phyloP scores from a whole-genome alignment of 2,329 filamentous ascomycete genomes.

The Aciculosporium take region DNA sequence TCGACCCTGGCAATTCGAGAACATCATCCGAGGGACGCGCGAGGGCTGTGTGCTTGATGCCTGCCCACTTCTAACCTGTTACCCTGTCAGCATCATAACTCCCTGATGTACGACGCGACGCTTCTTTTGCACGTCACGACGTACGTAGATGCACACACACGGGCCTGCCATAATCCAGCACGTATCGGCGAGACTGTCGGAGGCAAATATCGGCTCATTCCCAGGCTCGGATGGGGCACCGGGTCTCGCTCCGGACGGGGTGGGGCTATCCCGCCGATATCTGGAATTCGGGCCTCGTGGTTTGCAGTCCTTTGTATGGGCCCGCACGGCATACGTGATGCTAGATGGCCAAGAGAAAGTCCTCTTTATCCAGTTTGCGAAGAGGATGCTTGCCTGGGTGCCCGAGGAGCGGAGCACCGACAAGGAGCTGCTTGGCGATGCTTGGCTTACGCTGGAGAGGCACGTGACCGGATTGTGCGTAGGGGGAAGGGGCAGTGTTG shows the following conservation, averaged over 20 bases:
- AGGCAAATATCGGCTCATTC: conserved; percentile 21
- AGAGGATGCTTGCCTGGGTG: conserved; percentile 17
- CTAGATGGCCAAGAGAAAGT: conserved; percentile 12
- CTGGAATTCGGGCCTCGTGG: conserved; percentile 17
- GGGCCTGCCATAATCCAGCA: conserved; percentile 21
- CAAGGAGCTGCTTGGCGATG: conserved; percentile 16
- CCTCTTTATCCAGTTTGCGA: conserved; percentile 16
- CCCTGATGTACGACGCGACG: no score
- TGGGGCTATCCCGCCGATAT: conserved; percentile 20
- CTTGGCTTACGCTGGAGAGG: conserved; percentile 13
- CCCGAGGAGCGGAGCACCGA: conserved; percentile 17
- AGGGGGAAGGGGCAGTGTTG: no score
- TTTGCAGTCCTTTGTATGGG: conserved; percentile 6
- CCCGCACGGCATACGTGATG: conserved; percentile 5
- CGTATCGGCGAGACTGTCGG: conserved; percentile 19
- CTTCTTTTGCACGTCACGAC: no score
- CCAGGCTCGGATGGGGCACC: conserved; percentile 24
- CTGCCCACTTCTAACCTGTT: no score
- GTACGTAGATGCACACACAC: no score
- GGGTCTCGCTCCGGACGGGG: conserved; percentile 16
- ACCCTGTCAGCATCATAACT: no score
- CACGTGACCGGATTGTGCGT: background rate
- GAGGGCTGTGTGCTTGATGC: no score
- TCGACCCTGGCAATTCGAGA: no score
- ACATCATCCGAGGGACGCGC: no score